Evolutionary conservation across 768 basidiomycete genomes (phyloP), one percentile per base, ranked within the genome.

Genomic region (Leccinum imitatum): DNA sequence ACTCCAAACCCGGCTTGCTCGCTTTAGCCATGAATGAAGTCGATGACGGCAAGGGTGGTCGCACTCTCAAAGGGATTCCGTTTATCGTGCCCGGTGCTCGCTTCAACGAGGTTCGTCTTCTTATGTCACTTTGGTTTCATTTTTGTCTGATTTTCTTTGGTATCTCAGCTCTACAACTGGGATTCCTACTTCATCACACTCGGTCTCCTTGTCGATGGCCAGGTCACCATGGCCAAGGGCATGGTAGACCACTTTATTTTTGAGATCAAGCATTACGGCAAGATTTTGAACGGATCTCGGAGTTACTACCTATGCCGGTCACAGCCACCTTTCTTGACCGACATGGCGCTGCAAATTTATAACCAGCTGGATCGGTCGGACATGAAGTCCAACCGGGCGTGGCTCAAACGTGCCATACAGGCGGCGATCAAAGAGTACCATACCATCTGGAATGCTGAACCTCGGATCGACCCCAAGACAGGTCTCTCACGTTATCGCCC

Each of bases 211-310:
- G 93, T 98, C 23, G 96, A 99, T 69, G 95, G 95, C 27, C 89
- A 94, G 68, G 86, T 96, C 30, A 84, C 87, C 59, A 91, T 98
- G 86, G 96, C 97, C 19, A 93, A 95, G 75, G 93, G 94, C 68
- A 94, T 98, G 87, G 95, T 98, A 48, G 97, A 98, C 57, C 96
- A 99, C 74, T 99, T 98, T 78, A 91, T 97, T 70, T 99, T 98
- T 72, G 94, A 98, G 80, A 97, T 99, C 80, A 93, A 87, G 78
- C 92, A 97, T 76, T 97, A 97, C 71, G 91, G 91, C 79, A 95
- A 96, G 77, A 95, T 95, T 68, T 78, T 98, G 65, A 99, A 99
- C 73, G 96, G 96, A 62, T 95, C 90, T 75, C 89, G 96, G 67
- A 92, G 91, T 71, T 89, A 87, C 83, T 99, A 99, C 74, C 86